A percentile compares a stretch with the other conserved stretches of the same genome.
Conservation (phyloP, 192 early-diverging fungal genomes). For the Backusella australiensis region DNA sequence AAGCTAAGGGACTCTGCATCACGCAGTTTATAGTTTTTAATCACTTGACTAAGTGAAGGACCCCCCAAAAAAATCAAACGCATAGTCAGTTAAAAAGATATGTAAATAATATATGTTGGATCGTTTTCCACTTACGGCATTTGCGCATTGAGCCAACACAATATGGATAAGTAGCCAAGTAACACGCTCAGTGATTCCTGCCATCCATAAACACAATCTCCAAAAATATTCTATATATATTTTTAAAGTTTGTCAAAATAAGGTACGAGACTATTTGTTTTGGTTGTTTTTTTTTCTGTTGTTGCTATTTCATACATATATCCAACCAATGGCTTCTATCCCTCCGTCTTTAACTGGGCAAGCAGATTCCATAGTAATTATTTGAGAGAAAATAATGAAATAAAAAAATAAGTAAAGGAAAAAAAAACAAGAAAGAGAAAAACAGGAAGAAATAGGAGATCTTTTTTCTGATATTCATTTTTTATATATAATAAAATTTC, state of each 20-base stretch:
- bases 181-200: slow-evolving; percentile 41
- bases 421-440: not conserved
- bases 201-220: slow-evolving; percentile 46
- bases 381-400: not conserved
- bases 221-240: slow-evolving; percentile 36
- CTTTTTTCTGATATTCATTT: not conserved
- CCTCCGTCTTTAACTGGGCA: slow-evolving; percentile 9
- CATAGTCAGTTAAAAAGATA: not conserved
- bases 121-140: slow-evolving; percentile 55
- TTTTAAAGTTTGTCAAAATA: not conserved
- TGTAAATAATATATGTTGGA: not conserved
- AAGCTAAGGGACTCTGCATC: slow-evolving; percentile 51
- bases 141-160: slow-evolving; percentile 71
- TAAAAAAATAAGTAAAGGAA: not conserved
- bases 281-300: not conserved
- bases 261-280: not conserved
- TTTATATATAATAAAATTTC: not conserved
- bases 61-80: not conserved
- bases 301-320: not conserved
- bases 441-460: not conserved
- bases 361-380: not conserved
- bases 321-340: slow-evolving; percentile 11
- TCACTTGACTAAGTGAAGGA: slow-evolving; percentile 37
- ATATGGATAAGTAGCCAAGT: slow-evolving; percentile 56
- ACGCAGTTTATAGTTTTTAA: slow-evolving; percentile 50